Percentiles rank a stretch among this genome's conserved stretches.
Conservation (phyloP, 176 grass and related monocot genomes). For the Rhipidocladum racemiflorum region DNA sequence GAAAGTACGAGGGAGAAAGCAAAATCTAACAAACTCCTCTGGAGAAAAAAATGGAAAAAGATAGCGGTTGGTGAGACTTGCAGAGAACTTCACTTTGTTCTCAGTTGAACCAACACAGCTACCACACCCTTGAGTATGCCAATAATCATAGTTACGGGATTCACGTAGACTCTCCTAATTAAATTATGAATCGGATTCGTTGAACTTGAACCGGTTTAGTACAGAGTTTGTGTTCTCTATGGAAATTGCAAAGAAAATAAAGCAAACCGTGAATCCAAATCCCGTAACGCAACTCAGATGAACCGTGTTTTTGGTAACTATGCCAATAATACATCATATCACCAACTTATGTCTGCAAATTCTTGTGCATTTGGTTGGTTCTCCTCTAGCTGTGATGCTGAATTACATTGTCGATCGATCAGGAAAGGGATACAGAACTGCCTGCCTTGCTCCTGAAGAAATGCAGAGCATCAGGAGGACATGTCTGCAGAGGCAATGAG, state of each 20-base stretch:
- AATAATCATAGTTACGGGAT: no score
- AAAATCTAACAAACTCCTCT: background rate
- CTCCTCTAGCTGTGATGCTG: background rate
- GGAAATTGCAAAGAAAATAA: no score
- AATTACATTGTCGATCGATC: background rate
- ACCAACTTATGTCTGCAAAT: background rate
- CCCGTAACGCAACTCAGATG: no score
- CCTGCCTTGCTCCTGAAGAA: constrained; percentile 3
- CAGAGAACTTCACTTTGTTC: background rate
- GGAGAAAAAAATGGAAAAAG: background rate
- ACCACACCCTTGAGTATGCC: background rate
- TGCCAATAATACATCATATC: background rate
- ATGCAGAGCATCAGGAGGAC: background rate
- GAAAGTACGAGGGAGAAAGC: background rate
- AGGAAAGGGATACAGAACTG: background rate
- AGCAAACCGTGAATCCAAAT: no score
- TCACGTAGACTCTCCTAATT: no score
- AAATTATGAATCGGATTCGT: no score
- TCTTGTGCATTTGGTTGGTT: background rate
- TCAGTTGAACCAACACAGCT: background rate
- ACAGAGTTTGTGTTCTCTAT: no score
- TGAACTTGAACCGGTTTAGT: no score
- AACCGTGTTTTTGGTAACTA: no score
- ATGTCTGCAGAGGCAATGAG: background rate
- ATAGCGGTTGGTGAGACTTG: background rate